A percentile compares a stretch with the other conserved stretches of the same genome.
phyloP scores from a whole-genome alignment of 2,329 filamentous ascomycete species.

The Davidsoniella virescens region DNA sequence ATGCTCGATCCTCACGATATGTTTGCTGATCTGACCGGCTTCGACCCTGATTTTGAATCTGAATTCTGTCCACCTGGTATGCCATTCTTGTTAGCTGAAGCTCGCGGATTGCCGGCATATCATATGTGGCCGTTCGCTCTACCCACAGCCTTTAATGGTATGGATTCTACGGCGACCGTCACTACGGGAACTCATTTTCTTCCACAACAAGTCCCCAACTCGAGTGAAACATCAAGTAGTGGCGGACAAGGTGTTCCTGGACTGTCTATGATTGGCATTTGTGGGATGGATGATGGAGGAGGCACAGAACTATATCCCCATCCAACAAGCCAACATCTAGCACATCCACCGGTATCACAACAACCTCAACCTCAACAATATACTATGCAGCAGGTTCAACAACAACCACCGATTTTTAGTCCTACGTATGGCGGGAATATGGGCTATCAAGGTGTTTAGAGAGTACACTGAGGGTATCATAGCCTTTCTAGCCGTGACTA shows the following conservation, averaged over 20 bases:
- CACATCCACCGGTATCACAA: neutral
- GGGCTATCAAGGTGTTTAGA: neutral
- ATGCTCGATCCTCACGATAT: no score
- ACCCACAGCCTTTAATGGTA: neutral
- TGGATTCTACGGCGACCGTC: neutral
- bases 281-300: neutral
- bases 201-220: no score
- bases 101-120: constrained; percentile 13
- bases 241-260: neutral
- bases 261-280: neutral
- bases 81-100: constrained; percentile 13
- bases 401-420: neutral
- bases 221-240: neutral
- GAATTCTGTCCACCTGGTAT: constrained; percentile 14
- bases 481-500: no score
- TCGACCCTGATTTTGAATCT: constrained; percentile 10
- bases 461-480: neutral
- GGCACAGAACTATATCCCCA: neutral
- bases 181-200: neutral
- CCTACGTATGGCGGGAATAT: neutral
- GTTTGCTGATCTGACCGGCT: neutral
- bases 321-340: neutral
- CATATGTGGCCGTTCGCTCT: constrained; percentile 7
- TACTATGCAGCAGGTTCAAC: neutral
- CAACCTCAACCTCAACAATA: neutral